Evolutionary conservation across 768 basidiomycete species (phyloP).

Genomic region (Boletus reticuloceps): DNA sequence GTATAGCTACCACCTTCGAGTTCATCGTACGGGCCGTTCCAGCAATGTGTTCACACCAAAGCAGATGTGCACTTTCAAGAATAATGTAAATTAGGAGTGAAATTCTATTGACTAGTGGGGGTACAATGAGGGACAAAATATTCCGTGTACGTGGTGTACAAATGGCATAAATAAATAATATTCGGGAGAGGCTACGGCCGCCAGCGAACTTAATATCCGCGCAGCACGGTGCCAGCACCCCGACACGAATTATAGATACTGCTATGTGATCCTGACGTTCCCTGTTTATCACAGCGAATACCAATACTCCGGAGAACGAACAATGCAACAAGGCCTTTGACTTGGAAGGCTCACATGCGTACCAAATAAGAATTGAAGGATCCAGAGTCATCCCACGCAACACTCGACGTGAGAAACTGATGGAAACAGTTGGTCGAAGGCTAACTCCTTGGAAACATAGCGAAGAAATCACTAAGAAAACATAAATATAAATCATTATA

Average conservation of each 20-base stretch:
- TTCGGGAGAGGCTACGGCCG: background rate
- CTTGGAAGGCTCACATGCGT: constrained; percentile 3
- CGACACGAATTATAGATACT: background rate
- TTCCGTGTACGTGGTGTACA: too few relatives aligned
- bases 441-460: background rate
- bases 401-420: constrained; percentile 3
- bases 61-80: too few relatives aligned
- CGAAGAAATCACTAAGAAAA: constrained; percentile 21
- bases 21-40: background rate
- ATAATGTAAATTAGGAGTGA: too few relatives aligned
- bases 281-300: constrained; percentile 2
- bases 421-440: background rate
- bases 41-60: background rate
- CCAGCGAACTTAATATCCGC: constrained; percentile 12
- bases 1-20: too few relatives aligned
- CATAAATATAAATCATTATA: background rate
- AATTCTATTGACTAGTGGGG: too few relatives aligned
- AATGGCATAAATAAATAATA: constrained; percentile 3
- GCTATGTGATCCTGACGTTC: constrained; percentile 1
- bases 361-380: background rate
- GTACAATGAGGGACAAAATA: too few relatives aligned
- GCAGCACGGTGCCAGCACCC: background rate
- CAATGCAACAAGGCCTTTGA: background rate
- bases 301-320: constrained; percentile 1
- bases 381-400: constrained; percentile 2